A percentile compares a stretch with the other conserved stretches of the same genome.
Conservation (phyloP, 805 yeast species). For the Candida sonorensis region DNA sequence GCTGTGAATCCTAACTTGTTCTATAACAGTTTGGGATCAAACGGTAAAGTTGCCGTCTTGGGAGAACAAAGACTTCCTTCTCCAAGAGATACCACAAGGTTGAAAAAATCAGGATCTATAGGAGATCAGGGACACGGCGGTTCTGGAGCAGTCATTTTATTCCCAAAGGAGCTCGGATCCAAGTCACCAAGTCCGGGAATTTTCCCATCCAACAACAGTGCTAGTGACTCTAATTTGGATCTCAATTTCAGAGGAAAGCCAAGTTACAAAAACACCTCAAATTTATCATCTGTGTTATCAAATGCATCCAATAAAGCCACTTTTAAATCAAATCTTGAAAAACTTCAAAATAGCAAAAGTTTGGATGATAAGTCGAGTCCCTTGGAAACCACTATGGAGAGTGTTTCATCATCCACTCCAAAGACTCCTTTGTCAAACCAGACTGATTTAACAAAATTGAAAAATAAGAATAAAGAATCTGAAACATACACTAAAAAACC, state of each 20-base stretch:
- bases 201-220: neutral
- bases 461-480: neutral
- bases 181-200: constrained; percentile 10
- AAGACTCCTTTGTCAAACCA: neutral
- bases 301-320: too few species aligned
- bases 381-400: neutral
- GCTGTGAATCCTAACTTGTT: too few species aligned
- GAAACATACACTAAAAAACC: neutral
- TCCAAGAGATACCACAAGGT: constrained; percentile 19
- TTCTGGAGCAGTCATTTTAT: constrained; percentile 40
- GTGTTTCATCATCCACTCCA: neutral
- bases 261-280: too few species aligned
- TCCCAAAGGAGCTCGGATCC: constrained; percentile 34
- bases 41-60: constrained; percentile 21
- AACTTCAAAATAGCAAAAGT: neutral
- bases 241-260: too few species aligned
- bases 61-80: constrained; percentile 26
- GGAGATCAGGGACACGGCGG: constrained; percentile 6
- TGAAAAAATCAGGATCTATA: constrained; percentile 6
- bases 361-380: neutral
- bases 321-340: neutral
- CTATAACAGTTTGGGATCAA: constrained; percentile 1
- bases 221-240: too few species aligned
- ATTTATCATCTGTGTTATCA: too few species aligned
- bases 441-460: too few species aligned